These are phyloP conservation scores for Monosporascus cannonballus DNA, from an alignment of 2,329 filamentous ascomycete genomes.

Conservation along the genomic window DNA sequence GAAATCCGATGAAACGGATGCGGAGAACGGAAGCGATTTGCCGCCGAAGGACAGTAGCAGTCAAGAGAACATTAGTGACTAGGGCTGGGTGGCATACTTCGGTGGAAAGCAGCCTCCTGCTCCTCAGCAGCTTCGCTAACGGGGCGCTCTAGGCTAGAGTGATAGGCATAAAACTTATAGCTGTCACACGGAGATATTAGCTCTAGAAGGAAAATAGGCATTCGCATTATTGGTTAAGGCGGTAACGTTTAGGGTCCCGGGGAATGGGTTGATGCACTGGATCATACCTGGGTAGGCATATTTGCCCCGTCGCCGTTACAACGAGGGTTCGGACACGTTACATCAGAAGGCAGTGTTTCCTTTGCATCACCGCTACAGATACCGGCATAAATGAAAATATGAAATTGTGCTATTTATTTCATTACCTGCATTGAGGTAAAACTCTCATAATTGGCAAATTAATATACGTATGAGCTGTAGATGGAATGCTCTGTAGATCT, in stretches of 20 bases:
- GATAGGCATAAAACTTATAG: too few relatives aligned
- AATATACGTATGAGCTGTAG: background rate
- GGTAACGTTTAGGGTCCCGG: too few relatives aligned
- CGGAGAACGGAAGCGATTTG: slow-evolving; percentile 28
- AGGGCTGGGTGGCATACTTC: background rate
- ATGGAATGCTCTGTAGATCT: background rate
- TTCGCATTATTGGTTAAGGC: too few relatives aligned
- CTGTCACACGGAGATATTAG: too few relatives aligned
- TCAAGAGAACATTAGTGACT: background rate
- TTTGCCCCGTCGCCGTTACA: too few relatives aligned
- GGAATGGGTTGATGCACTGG: too few relatives aligned
- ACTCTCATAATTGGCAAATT: background rate
- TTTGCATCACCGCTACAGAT: background rate
- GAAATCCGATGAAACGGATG: slow-evolving; percentile 26
- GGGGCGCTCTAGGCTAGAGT: too few relatives aligned
- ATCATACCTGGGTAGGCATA: too few relatives aligned
- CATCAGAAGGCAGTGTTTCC: too few relatives aligned
- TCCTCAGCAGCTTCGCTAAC: too few relatives aligned
- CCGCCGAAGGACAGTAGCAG: background rate
- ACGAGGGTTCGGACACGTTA: background rate
- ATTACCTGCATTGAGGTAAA: background rate
- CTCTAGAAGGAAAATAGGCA: too few relatives aligned
- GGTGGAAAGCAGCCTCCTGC: background rate
- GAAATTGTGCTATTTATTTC: background rate
- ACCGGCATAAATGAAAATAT: background rate